Evolutionary conservation across 2,329 filamentous ascomycete species (phyloP).

Genomic region (Alternaria sp.): DNA sequence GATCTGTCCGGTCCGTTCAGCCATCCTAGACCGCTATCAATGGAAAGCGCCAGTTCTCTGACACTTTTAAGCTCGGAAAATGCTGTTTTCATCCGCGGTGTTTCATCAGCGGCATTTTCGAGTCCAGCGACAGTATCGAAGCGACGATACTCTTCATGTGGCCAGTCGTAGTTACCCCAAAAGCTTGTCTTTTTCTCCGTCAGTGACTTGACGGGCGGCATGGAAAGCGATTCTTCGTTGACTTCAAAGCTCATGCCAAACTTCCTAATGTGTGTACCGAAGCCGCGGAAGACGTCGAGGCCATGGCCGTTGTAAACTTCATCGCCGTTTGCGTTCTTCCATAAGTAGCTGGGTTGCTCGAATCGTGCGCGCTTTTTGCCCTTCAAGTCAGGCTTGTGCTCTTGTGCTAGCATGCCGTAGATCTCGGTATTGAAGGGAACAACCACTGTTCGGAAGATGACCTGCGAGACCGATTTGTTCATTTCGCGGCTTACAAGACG

Average conservation of each 20-base stretch:
- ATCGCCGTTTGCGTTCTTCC: slow-evolving; percentile 52
- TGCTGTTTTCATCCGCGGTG: slow-evolving; percentile 65
- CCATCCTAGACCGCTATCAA: slow-evolving; percentile 73
- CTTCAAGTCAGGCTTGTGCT: slow-evolving; percentile 42
- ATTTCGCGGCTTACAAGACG: slow-evolving; percentile 67
- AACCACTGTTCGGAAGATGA: slow-evolving; percentile 68
- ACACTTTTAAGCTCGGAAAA: slow-evolving; percentile 63
- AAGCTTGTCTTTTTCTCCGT: slow-evolving; percentile 63
- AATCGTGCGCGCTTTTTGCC: slow-evolving; percentile 42
- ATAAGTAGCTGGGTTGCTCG: slow-evolving; percentile 41
- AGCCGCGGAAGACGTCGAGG: slow-evolving; percentile 66
- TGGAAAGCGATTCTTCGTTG: slow-evolving; percentile 58
- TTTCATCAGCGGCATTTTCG: slow-evolving; percentile 69
- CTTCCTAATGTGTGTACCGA: slow-evolving; percentile 65
- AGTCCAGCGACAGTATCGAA: slow-evolving; percentile 65
- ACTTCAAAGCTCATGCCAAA: slow-evolving; percentile 74
- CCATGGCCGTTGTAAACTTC: slow-evolving; percentile 63
- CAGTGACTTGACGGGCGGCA: slow-evolving; percentile 63
- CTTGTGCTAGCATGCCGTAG: slow-evolving; percentile 59
- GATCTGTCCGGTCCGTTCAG: slow-evolving; percentile 67
- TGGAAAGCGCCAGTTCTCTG: slow-evolving; percentile 69
- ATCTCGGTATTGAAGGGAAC: slow-evolving; percentile 70
- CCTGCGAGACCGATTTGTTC: slow-evolving; percentile 62
- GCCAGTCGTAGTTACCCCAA: slow-evolving; percentile 72
- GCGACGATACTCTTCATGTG: slow-evolving; percentile 63